Percentiles rank a stretch among this genome's conserved stretches.
phyloP scores from a whole-genome alignment of 2,329 filamentous ascomycete genomes.

The Phoma herbarum region DNA sequence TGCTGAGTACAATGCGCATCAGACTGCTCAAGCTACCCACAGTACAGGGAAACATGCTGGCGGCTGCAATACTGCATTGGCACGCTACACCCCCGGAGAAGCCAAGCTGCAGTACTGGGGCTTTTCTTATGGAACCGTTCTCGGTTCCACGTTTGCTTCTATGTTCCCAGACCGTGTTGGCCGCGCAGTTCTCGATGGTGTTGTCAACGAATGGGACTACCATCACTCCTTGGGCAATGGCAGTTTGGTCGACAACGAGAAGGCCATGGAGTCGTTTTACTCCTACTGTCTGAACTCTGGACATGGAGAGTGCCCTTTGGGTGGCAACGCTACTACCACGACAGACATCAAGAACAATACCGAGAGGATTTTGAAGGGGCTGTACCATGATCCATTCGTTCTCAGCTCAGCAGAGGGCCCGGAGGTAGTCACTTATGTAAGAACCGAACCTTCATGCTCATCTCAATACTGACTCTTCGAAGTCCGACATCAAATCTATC shows the following conservation, averaged over 20 bases:
- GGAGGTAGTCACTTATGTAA: conserved; percentile 50
- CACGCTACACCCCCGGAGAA: conserved; percentile 16
- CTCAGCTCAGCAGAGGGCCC: conserved; percentile 41
- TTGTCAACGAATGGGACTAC: conserved; percentile 53
- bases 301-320: conserved; percentile 51
- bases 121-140: conserved; percentile 59
- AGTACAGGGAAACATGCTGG: not conserved
- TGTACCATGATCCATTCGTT: conserved; percentile 54
- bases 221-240: conserved; percentile 50
- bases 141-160: conserved; percentile 50
- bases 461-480: not conserved
- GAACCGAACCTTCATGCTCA: not conserved
- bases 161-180: conserved; percentile 52
- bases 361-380: conserved; percentile 44
- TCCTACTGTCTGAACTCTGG: conserved; percentile 56
- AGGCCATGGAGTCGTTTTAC: conserved; percentile 55
- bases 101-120: conserved; percentile 56
- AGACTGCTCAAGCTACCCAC: conserved; percentile 11
- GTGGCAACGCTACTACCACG: conserved; percentile 44
- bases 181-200: conserved; percentile 55
- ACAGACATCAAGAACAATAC: conserved; percentile 49
- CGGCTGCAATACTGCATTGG: conserved; percentile 7
- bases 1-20: conserved; percentile 45
- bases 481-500: conserved; percentile 48
- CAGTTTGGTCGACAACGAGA: conserved; percentile 56